Conservation (phyloP, 2,329 filamentous ascomycete genomes). For the Periconia digitata region DNA sequence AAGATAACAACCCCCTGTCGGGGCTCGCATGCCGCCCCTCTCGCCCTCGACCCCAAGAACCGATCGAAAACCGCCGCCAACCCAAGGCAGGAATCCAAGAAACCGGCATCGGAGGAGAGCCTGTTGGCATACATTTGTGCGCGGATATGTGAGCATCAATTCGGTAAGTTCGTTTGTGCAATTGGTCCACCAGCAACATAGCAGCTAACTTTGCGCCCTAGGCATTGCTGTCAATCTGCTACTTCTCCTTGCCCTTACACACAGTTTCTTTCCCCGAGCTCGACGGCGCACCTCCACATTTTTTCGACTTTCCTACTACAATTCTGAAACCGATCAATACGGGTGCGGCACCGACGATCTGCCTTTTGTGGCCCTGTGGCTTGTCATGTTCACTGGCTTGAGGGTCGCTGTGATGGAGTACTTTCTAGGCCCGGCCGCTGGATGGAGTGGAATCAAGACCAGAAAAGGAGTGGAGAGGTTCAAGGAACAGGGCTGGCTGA, state of each 20-base stretch:
- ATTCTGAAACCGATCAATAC: conserved; percentile 68
- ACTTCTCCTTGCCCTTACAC: conserved; percentile 77
- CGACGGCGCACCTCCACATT: conserved; percentile 82
- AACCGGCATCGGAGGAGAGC: conserved; percentile 64
- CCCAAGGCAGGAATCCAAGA: conserved; percentile 24
- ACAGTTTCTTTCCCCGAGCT: conserved; percentile 79
- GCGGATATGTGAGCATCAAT: conserved; percentile 78
- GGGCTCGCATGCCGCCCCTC: conserved; percentile 3
- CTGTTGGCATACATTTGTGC: conserved; percentile 62
- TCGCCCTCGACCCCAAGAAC: no score
- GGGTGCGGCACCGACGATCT: conserved; percentile 77
- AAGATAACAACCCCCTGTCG: conserved; percentile 7
- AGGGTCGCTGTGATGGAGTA: conserved; percentile 87
- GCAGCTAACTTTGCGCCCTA: conserved; percentile 37
- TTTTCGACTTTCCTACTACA: conserved; percentile 83
- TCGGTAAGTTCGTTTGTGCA: conserved; percentile 59
- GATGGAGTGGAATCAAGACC: conserved; percentile 70
- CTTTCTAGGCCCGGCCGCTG: conserved; percentile 75
- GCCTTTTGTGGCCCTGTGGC: conserved; percentile 74
- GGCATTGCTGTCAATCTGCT: conserved; percentile 85
- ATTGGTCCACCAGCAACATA: background rate
- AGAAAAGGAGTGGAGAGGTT: conserved; percentile 79
- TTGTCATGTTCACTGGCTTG: conserved; percentile 83
- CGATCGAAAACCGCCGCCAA: no score
- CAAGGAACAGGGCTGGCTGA: conserved; percentile 90